Evolutionary conservation across 305 asterid species (phyloP), one percentile per base, ranked within the genome.

Genomic region (Fraxinus angustifolia): DNA sequence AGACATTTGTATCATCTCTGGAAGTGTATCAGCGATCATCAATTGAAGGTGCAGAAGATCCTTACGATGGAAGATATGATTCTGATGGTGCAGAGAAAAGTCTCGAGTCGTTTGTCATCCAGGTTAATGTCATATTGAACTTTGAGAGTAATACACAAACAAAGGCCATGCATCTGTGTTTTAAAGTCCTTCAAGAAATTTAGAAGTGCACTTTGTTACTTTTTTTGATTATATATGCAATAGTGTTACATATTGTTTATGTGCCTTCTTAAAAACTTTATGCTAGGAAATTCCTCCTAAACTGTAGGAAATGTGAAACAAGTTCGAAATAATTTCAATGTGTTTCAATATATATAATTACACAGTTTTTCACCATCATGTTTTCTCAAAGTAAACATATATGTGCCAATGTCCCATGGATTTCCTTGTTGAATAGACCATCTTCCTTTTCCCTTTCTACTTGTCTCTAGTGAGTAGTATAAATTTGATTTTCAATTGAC

Each of bases 21-120:
- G 86, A 88, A 85, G 95, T 93, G 38, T 94, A 94, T 73, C 88
- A 90, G 88, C 91, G 93, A 77, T 90, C 98, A 74, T 91, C 93
- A 62, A 85, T 96, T 79, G 90, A 94, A 81, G 97, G 99, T 38
- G 83, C 84, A 65, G 97, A 91, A 84, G 97, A 96, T 89, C 86
- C 97, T 45, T 93, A 88, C 83, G 98, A 94, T 78, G 99, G 98
- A 76, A 91, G 98, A 88, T 94, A 96, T 85, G 99, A 96, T 88
- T 96, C 99, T 72, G 97, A 96, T 87, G 97, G 99, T 33, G 88
- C 93, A 30, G 98, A 94, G 84, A 89, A 87, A 84, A 94, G 99
- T 83, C 94, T 96, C 0, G 98, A 93, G 88, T 93, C 97, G 76
- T 94, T 94, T 81, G 84, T 94, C 86, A 90, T 93, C 87, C 99